These are phyloP conservation scores for Boletus sp. DNA, from an alignment of 768 basidiomycete species.

Conservation along the genomic window DNA sequence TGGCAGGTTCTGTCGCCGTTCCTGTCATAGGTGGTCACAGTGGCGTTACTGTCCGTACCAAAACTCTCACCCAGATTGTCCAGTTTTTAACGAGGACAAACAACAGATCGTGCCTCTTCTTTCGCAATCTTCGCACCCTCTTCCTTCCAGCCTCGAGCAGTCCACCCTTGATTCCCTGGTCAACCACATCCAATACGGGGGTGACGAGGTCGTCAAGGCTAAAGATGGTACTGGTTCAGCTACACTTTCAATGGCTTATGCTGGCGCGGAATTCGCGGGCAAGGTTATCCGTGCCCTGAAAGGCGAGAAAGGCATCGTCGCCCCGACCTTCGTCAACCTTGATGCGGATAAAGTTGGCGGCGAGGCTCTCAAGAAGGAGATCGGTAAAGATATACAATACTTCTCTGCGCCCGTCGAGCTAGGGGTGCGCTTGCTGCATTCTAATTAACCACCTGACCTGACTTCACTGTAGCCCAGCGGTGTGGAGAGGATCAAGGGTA, in stretches of 20 bases:
- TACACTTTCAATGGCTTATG: slow-evolving; percentile 95
- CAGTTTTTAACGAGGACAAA: slow-evolving; percentile 6
- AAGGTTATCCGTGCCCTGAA: slow-evolving; percentile 81
- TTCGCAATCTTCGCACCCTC: slow-evolving; percentile 80
- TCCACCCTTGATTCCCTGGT: slow-evolving; percentile 57
- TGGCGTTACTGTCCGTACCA: slow-evolving; percentile 69
- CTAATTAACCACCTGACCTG: neutral
- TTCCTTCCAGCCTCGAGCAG: slow-evolving; percentile 54
- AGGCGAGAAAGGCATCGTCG: slow-evolving; percentile 84
- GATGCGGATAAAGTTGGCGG: slow-evolving; percentile 67
- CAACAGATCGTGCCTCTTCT: slow-evolving; percentile 86
- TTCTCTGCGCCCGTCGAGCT: slow-evolving; percentile 90
- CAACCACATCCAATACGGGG: slow-evolving; percentile 90
- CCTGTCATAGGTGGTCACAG: slow-evolving; percentile 96
- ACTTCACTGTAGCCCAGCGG: slow-evolving; percentile 59
- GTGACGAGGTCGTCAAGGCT: slow-evolving; percentile 97
- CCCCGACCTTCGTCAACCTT: slow-evolving; percentile 82
- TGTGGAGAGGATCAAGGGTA: slow-evolving; percentile 74
- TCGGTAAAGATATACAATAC: slow-evolving; percentile 74
- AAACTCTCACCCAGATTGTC: neutral
- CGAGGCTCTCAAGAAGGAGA: slow-evolving; percentile 71
- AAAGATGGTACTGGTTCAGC: slow-evolving; percentile 91
- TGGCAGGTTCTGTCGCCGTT: slow-evolving; percentile 62
- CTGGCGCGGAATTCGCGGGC: slow-evolving; percentile 84
- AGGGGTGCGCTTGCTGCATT: slow-evolving; percentile 50